phyloP scores from a whole-genome alignment of 306 rosid species.

The Trifolium dubium region DNA sequence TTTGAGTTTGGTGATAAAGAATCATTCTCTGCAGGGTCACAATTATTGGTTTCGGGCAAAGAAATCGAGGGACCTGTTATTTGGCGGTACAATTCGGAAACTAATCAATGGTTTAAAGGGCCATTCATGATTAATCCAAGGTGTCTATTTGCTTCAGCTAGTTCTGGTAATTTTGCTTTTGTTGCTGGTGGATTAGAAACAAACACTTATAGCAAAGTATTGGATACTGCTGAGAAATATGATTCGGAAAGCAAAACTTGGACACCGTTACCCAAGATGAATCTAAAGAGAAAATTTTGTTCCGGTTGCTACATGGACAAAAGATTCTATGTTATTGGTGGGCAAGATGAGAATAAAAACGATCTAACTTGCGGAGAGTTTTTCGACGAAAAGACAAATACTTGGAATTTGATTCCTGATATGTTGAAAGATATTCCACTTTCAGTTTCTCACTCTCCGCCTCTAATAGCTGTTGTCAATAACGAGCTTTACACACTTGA shows the following conservation, averaged over 20 bases:
- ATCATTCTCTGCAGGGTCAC: slow-evolving; percentile 78
- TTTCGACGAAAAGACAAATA: slow-evolving; percentile 57
- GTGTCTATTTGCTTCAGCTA: slow-evolving; percentile 80
- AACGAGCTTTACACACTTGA: slow-evolving; percentile 69
- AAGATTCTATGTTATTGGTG: slow-evolving; percentile 80
- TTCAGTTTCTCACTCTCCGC: slow-evolving; percentile 55
- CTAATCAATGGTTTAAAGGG: slow-evolving; percentile 69
- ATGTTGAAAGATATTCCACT: slow-evolving; percentile 56
- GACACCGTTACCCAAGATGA: slow-evolving; percentile 77
- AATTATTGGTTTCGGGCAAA: slow-evolving; percentile 73
- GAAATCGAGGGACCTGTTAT: slow-evolving; percentile 60
- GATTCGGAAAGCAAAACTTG: slow-evolving; percentile 53
- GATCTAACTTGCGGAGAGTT: slow-evolving; percentile 68
- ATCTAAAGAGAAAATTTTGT: slow-evolving; percentile 55
- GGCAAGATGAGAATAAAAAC: slow-evolving; percentile 54
- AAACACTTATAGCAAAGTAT: slow-evolving; percentile 38
- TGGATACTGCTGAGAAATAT: slow-evolving; percentile 74
- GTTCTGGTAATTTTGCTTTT: slow-evolving; percentile 62
- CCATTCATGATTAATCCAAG: slow-evolving; percentile 75
- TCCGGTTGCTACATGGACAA: slow-evolving; percentile 82
- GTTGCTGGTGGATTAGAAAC: slow-evolving; percentile 77
- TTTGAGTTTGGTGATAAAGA: slow-evolving; percentile 69
- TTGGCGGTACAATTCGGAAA: slow-evolving; percentile 63
- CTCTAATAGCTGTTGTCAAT: slow-evolving; percentile 77
- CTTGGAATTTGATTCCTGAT: slow-evolving; percentile 65